Evolutionary conservation across 148 eudicot species (phyloP), one percentile per base, ranked within the genome.

Genomic region (Mesembryanthemum crystallinum): DNA sequence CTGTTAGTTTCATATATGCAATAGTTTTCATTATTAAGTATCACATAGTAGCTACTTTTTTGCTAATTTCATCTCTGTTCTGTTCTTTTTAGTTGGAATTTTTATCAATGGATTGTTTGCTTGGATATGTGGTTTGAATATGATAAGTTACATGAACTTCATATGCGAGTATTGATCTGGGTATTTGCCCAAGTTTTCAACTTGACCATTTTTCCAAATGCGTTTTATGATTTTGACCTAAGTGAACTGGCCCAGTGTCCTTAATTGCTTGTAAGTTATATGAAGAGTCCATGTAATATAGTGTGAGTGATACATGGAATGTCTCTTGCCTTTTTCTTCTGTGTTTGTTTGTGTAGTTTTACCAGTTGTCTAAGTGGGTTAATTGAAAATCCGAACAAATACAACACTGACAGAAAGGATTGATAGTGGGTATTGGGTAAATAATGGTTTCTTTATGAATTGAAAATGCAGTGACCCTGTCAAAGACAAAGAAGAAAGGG

Each of bases 401-500:
- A 59, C 23, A 43, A 0, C 11, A 15, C 55, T 12, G 32, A 28
- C 28, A 0, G 20, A 30, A 5, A 66, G 20, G 23, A 29, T n/a
- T 35, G 32, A 6, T 32, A 27, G 11, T 45, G 20, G 14, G 45
- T 28, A 14, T 2, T 1, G 29, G 5, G 33, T 68, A 35, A 47
- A 29, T 28, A 30, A 61, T 29, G 11, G 51, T 69, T 6, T 62
- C 2, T 67, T 55, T 67, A 52, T 32, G 43, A 65, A 43, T 69
- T 17, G 17, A 59, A 52, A 72, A 23, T 89, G 76, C 89, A 94
- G 97, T 94, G 78, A 94, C 96, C 28, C 61, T 94, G 43, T 92
- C 98, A 30, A 94, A 94, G 88, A 92, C 97, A 60, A 92, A 94
- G 92, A 94, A 92, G 86, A 94, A 92, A 76, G 96, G 97, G 4